Percentiles rank a stretch among this genome's conserved stretches.
phyloP scores from a whole-genome alignment of 495 filamentous ascomycete genomes.

The Aspergillus steynii region DNA sequence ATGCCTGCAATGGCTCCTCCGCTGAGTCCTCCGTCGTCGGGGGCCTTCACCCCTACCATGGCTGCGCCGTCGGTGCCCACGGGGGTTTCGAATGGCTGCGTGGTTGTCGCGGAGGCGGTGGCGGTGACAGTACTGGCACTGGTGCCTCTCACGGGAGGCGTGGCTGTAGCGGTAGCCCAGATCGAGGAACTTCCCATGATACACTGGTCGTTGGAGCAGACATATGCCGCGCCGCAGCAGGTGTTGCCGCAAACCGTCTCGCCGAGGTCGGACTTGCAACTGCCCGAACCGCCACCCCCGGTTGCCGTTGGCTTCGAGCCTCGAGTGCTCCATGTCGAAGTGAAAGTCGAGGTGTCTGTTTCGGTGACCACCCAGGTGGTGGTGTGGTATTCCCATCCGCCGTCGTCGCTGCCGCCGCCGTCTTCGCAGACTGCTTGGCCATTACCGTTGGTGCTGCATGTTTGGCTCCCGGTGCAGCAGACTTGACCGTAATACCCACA shows the following conservation, averaged over 20 bases:
- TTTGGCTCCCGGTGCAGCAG: conserved; percentile 62
- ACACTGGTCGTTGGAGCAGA: conserved; percentile 53
- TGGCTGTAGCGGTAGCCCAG: conserved; percentile 40
- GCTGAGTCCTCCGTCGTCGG: conserved; percentile 59
- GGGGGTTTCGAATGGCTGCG: conserved; percentile 58
- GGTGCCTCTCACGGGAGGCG: conserved; percentile 69
- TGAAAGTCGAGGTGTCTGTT: conserved; percentile 65
- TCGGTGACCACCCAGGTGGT: conserved; percentile 64
- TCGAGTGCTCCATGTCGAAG: conserved; percentile 64
- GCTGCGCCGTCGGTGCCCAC: conserved; percentile 53
- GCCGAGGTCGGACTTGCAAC: conserved; percentile 59
- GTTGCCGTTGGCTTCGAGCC: conserved; percentile 33
- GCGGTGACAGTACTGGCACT: conserved; percentile 59
- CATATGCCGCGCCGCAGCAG: conserved; percentile 74
- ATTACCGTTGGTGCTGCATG: conserved; percentile 62
- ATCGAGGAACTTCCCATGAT: conserved; percentile 42
- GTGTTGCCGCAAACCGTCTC: conserved; percentile 68
- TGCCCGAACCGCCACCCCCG: conserved; percentile 23
- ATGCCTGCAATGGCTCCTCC: conserved; percentile 93
- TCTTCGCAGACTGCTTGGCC: conserved; percentile 57
- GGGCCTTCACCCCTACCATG: conserved; percentile 44
- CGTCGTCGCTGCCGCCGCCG: conserved; percentile 23
- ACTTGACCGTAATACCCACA: conserved; percentile 69
- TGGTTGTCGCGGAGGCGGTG: conserved; percentile 57
- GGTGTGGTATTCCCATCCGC: conserved; percentile 59